Evolutionary conservation across 352 stramenopile genomes (phyloP), one percentile per base, ranked within the genome.

Genomic region (Thalassiosira hispida): DNA sequence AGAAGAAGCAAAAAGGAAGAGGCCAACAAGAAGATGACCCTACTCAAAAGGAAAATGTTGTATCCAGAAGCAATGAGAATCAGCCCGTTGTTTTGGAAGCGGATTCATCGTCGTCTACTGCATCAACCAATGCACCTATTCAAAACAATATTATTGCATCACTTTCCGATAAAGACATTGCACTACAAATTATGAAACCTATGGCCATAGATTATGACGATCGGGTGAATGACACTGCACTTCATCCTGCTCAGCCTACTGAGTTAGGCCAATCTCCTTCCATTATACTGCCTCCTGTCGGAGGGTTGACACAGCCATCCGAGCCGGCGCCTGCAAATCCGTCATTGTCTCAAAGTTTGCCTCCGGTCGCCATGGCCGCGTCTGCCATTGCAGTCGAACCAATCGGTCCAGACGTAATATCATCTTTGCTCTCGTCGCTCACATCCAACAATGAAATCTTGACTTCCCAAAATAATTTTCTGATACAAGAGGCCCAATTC

Each of bases 181-280:
- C 60, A 35, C 60, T 61, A 35, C n/a, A 67, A 4, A 46, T 66
- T 49, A 60, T 74, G 69, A 78, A 71, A 44, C 52, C 66, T 16
- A 60, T 44, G 47, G 57, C 40, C 47, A 77, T 83, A 38, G 73
- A 77, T 27, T 83, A 83, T 47, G 61, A 68, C 22, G 59, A 83
- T 46, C 23, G 74, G 44, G 74, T 77, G 33, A 64, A 75, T 57
- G 74, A 83, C 42, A 78, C 74, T 42, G 59, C 66, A 23, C 51
- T 82, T 22, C 60, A 29, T 55, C 8, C 18, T 51, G 3, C 46
- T 27, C 46, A 55, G 27, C 2, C 46, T 55, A 55, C 46, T 55
- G 8, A n/a, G n/a, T n/a, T 55, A 8, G 14, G 20, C 46, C 16
- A 55, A 29, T 49, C 40, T 5, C 59, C 67, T 59, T 60, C 69